Base-by-base conservation (phyloP, 192 early-diverging fungal species). In the Coemansia sp. region DNA sequence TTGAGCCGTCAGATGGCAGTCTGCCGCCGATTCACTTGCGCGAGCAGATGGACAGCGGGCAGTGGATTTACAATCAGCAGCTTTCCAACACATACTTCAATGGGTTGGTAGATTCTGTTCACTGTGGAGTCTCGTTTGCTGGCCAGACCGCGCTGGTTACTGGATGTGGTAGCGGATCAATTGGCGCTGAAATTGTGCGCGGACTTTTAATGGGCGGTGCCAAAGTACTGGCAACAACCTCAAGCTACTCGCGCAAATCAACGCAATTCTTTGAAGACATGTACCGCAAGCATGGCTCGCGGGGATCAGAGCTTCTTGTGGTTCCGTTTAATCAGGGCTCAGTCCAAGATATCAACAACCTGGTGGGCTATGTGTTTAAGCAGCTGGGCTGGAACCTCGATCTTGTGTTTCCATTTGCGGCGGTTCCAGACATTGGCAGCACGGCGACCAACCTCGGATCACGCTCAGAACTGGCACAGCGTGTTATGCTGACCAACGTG, bases 281-380 rank as follows among this genome's bases (percentile, higher is more conserved):
- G 67, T 98, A 93, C 81, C 87, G 93, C 67, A 76, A 78, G 21
- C 86, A 88, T 71, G 96, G 94, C 23, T 86, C 94, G 34, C 88
- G 89, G 63, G 92, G 90, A 37, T 89, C 91, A 1, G 80, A 86
- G 40, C 83, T 98, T 56, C 81, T 96, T 47, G 88, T 98, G 21
- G 94, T 96, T 31, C 94, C 95, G 8, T 98, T 98, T 80, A 98
- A 98, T 74, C 90, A 88, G 61, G 93, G 87, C 51, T 95, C 94
- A 3, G 83, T 85, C 67, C 86, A 88, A 64, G 95, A 98, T 76
- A 84, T 89, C 36, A 73, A 84, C 54, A 71, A 84, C 21, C 73
- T 98, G 24, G 82, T 95, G 48, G 78, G 91, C 71, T 98, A 92
- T 76, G 91, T 94, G 49, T 96, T 93, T 73, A 44, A 46, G n/a